Evolutionary conservation across 306 rosid genomes (phyloP), one percentile per base, ranked within the genome.

Genomic region (Sicyos baderoa): DNA sequence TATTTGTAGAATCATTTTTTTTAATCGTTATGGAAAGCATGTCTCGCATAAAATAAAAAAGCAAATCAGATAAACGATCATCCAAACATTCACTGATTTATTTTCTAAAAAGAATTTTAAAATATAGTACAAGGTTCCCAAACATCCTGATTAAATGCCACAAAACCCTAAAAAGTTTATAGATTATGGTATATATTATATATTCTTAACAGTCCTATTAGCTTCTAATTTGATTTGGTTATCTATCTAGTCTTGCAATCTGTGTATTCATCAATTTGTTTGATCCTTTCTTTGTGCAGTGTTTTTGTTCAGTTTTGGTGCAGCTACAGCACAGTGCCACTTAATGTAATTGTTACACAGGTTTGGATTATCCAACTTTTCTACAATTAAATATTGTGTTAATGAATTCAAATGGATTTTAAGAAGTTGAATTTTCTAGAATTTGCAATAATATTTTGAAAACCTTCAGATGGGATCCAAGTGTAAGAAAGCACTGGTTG

Each of bases 231-330:
- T 42, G 32, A 40, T 40, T 54, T 42, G 32, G 22, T 40, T 23
- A 12, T 57, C 18, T 15, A 58, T 6, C 50, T 1, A 16, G 61
- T 21, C 45, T 29, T 59, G 47, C 22, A 54, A 23, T 71, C 45
- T 67, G 16, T 10, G 10, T 54, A 74, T 76, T 40, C 47, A 73
- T 48, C 66, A 59, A 72, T 58, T 13, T 35, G 16, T 78, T 73
- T 32, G 64, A 37, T 3, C 16, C 71, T 27, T 52, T 74, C 35
- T 47, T 51, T 65, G 66, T 86, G 87, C 89, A 93, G 97, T 25
- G 81, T 84, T 77, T 48, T 88, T 78, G 91, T 88, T 84, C 98
- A 93, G 83, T 89, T 93, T 80, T 93, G 97, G 96, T 89, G 97
- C 77, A 93, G 98, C 89, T 86, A 90, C 79, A 79, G 88, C 90